Percentiles rank a stretch among this genome's conserved stretches.
phyloP scores from a whole-genome alignment of 176 grass and related monocot genomes.

The Rhynchospora breviuscula region DNA sequence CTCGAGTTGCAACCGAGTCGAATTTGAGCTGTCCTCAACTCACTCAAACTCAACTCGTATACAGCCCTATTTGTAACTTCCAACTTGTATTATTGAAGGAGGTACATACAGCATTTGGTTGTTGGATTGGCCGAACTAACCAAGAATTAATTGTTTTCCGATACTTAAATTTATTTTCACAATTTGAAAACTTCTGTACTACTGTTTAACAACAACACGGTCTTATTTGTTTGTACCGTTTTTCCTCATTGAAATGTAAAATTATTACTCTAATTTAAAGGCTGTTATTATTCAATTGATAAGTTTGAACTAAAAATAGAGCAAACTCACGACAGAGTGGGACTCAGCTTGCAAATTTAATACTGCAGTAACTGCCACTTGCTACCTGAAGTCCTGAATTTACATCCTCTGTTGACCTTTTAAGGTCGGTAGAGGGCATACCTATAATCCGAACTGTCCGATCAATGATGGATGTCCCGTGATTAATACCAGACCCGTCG shows the following conservation, averaged over 20 bases:
- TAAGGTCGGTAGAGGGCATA: too few relatives aligned
- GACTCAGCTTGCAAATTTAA: neutral
- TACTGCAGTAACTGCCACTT: neutral
- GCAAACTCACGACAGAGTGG: neutral
- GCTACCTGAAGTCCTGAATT: too few relatives aligned
- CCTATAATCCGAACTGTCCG: too few relatives aligned
- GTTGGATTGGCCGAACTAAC: conserved; percentile 1
- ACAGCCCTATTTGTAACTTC: neutral
- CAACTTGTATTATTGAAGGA: neutral
- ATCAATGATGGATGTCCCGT: too few relatives aligned
- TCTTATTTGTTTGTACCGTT: neutral
- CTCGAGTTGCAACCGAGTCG: too few relatives aligned
- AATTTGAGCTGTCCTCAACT: too few relatives aligned
- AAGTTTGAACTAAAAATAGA: neutral
- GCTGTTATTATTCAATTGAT: neutral
- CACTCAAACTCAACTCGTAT: too few relatives aligned
- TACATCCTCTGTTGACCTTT: too few relatives aligned
- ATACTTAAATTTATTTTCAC: neutral
- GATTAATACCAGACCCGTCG: too few relatives aligned
- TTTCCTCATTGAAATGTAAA: too few relatives aligned
- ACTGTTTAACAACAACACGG: neutral
- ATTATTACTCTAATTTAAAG: neutral
- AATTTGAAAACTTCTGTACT: neutral
- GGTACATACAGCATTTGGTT: neutral
- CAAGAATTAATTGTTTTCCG: neutral